Evolutionary conservation across 108 stramenopile species (phyloP).

Genomic region (Asterionellopsis glacialis): DNA sequence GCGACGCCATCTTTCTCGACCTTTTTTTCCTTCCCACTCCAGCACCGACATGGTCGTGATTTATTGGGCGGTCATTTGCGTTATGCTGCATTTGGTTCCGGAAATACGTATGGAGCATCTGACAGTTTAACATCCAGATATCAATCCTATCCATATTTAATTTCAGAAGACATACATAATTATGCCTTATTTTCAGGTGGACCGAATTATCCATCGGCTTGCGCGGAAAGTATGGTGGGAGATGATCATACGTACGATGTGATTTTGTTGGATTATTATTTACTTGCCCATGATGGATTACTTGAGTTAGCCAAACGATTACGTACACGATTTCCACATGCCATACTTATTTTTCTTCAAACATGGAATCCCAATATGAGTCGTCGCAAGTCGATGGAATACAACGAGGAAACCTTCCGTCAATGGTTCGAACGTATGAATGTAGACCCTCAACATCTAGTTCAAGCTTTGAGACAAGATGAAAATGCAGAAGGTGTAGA

Average conservation of each 20-base stretch:
- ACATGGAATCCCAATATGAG: too few relatives aligned
- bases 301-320: not conserved
- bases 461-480: too few relatives aligned
- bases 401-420: too few relatives aligned
- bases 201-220: constrained; percentile 8
- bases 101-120: constrained; percentile 2
- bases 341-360: not conserved
- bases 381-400: too few relatives aligned
- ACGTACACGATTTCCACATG: constrained; percentile 4
- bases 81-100: constrained; percentile 3
- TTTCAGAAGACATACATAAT: not conserved
- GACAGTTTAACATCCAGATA: not conserved
- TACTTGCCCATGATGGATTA: not conserved
- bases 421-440: too few relatives aligned
- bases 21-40: too few relatives aligned
- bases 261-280: constrained; percentile 5
- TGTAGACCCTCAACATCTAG: too few relatives aligned
- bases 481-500: too few relatives aligned
- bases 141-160: not conserved
- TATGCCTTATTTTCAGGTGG: constrained; percentile 4
- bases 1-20: too few relatives aligned
- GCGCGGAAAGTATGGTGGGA: constrained; percentile 8
- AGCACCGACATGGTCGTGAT: too few relatives aligned
- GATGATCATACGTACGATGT: constrained; percentile 10
- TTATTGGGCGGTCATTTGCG: not conserved